Evolutionary conservation across 192 early-diverging fungal genomes (phyloP), one percentile per base, ranked within the genome.

Genomic region (Allomyces macrogynus): DNA sequence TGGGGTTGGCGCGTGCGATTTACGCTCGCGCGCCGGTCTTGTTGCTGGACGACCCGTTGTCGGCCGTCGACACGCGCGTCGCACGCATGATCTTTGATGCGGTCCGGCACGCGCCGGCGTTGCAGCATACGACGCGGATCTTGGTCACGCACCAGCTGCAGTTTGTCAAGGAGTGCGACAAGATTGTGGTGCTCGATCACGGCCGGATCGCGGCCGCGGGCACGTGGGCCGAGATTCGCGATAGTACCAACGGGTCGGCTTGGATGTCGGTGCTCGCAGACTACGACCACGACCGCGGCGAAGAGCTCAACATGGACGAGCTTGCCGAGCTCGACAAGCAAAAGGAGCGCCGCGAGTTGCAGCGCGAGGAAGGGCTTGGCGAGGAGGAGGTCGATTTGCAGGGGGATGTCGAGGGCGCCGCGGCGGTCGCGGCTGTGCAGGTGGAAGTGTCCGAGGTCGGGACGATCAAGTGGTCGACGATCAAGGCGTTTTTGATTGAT

Each of bases 21-120:
- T 92, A 96, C 74, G 75, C 71, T 10, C 74, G 84, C 64, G 75
- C 84, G 9, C 88, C 90, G 25, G 84, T 93, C 62, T 78, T 87
- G 10, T 70, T 94, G 0, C 66, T 94, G 3, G 91, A 93, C 64
- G 93, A 95, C 62, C 90, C 90, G 10, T 74, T 97, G 57, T 83
- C 81, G 64, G 92, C 90, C 12, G 89, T 95, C 0, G 93, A 96
- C 71, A 82, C 83, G 5, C 78, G 81, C 61, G 82, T 85, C 23
- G 81, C 49, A 5, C 12, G 49, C 16, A 14, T 14, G 16, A 57
- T 57, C 49, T 57, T 61, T 23, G 23, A n/a, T 27, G 42, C 66
- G 4, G 20, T 62, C n/a, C 64, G 57, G 23, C 11, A 11, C 23
- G 49, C 49, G 12, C 49, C 49, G 3, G 49, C 12, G 49, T 43